Evolutionary conservation across 129 eudicot genomes (phyloP), one percentile per base, ranked within the genome.

Genomic region (Tagetes patula): DNA sequence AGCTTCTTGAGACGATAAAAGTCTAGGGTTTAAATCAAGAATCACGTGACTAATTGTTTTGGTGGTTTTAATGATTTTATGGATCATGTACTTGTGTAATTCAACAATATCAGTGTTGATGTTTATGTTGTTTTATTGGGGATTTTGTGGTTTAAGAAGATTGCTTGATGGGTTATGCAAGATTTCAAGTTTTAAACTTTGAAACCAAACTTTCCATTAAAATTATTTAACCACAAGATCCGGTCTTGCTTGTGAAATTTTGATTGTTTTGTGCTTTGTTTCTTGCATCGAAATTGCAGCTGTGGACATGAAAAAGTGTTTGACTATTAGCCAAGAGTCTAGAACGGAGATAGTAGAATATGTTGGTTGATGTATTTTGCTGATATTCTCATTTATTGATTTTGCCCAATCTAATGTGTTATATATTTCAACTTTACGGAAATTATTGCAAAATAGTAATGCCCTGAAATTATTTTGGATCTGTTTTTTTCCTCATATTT

Each of bases 1-100:
- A 47, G 36, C 37, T 46, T 34, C 43, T 37, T 64, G 53, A 65
- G 30, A 38, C 53, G 11, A 50, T 40, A 37, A 52, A 13, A 67
- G 33, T 59, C 63, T 69, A 48, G 75, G 63, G 38, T 61, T 60
- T 59, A 58, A 55, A 52, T 66, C 60, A 40, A 63, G 71, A 73
- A 73, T 61, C 79, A 52, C 8, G 8, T 7, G 66, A 56, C 36
- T 47, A 65, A 52, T 62, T 72, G 20, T 33, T 45, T 60, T 3
- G 3, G 40, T 34, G 40, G 27, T 68, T 46, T 45, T 68, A 8
- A 45, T 50, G 75, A 76, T 45, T 34, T 55, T 42, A 20, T 76
- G 38, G 69, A 56, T 48, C 68, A 11, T 48, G 36, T 63, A 46
- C 48, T 13, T 73, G 65, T 70, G 75, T 55, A 42, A 54, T 54